Evolutionary conservation across 2,329 filamentous ascomycete genomes (phyloP), one percentile per base, ranked within the genome.

Genomic region (Pezicula radicicola): DNA sequence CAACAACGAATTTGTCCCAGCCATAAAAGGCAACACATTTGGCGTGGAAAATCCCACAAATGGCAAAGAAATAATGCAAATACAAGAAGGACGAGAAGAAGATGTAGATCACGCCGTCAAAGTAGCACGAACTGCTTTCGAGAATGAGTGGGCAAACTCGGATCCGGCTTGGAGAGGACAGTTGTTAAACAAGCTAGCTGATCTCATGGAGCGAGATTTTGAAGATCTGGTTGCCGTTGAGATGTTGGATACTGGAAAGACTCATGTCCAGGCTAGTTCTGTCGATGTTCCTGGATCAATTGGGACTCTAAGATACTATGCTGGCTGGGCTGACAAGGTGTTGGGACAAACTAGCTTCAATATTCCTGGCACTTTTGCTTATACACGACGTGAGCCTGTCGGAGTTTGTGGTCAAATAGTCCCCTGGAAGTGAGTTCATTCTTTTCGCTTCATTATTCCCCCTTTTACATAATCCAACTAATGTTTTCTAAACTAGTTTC

Each of bases 21-120:
- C 39, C 16, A 41, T 33, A 6, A 25, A 19, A 3, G 41, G 46
- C 3, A 33, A 41, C 13, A 46, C 46, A 1, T 27, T 49, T 6
- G 51, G 27, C 21, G 39, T 42, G 1, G 12, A 44, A 10, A 49
- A 53, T 18, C 51, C 46, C 7, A 33, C 41, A 4, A 42, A 30
- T 15, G 35, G 42, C 6, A 16, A 48, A 25, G 13, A 28, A 6
- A 6, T 49, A 8, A 37, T 41, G 8, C 27, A 35, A 10, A 15
- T 49, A 3, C 27, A 36, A 15, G 41, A 28, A 12, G 51, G 25
- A 12, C 4, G 27, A 10, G 28, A 35, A 18, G 42, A 43, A 44
- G 51, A 53, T 30, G 51, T 53, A 18, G 42, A 53, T 35, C 5
- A 33, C 5, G 51, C 51, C 15, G 51, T 53, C 16, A 42, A 46